Evolutionary conservation across 1,284 basidiomycete species (phyloP).

Genomic region (Rhizoctonia solani): DNA sequence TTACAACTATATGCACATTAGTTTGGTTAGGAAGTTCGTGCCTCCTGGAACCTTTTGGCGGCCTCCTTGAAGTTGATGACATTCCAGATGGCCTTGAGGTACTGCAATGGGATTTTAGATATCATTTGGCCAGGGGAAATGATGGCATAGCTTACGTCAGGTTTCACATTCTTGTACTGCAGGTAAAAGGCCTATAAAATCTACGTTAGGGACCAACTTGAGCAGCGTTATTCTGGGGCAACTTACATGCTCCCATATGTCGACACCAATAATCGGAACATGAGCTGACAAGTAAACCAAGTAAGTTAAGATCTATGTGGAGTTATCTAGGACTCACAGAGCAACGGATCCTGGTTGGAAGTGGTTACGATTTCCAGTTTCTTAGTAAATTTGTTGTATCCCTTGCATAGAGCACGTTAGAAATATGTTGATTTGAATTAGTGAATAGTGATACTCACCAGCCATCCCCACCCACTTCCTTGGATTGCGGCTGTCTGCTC

Average conservation of each 20-base stretch:
- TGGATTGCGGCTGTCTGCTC: constrained; percentile 90
- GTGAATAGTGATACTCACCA: constrained; percentile 55
- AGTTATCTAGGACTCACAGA: constrained; percentile 50
- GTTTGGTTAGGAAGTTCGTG: constrained; percentile 35
- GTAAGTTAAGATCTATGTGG: constrained; percentile 46
- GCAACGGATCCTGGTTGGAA: constrained; percentile 94
- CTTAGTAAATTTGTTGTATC: constrained; percentile 69
- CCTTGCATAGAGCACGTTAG: constrained; percentile 51
- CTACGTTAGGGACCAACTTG: constrained; percentile 4
- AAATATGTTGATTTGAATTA: neutral
- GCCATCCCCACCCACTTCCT: constrained; percentile 98
- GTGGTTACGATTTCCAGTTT: constrained; percentile 90
- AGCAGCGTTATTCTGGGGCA: neutral
- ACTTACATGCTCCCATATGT: constrained; percentile 93
- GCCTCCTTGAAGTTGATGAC: constrained; percentile 93
- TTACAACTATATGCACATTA: neutral
- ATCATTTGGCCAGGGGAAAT: neutral
- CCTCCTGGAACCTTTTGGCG: constrained; percentile 71
- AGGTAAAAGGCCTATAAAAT: constrained; percentile 72
- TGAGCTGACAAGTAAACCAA: constrained; percentile 56
- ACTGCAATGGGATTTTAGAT: constrained; percentile 51
- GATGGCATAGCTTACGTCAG: constrained; percentile 65
- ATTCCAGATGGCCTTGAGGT: constrained; percentile 89
- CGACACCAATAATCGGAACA: constrained; percentile 90
- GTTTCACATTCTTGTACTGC: constrained; percentile 92